Evolutionary conservation across 257 asterid genomes (phyloP).

Genomic region (Petrea volubilis): DNA sequence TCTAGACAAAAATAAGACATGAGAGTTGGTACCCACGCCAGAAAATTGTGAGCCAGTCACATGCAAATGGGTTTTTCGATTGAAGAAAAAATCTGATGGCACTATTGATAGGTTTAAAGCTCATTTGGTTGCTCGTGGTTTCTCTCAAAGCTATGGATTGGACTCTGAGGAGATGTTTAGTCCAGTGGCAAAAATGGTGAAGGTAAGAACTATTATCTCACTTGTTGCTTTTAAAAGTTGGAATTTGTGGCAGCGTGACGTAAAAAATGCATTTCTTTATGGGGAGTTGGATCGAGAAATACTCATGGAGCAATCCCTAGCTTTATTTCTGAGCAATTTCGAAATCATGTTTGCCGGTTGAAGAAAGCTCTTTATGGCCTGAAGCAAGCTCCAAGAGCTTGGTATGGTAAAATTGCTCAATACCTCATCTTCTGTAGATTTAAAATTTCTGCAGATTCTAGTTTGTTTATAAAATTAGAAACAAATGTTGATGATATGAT

Average conservation of each 20-base stretch:
- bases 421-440: too few species aligned
- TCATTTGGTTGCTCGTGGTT: too few species aligned
- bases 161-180: slow-evolving; percentile 31
- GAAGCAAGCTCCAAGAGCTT: slow-evolving; percentile 33
- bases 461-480: too few species aligned
- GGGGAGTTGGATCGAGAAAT: slow-evolving; percentile 25
- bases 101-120: too few species aligned
- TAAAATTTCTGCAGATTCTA: too few species aligned
- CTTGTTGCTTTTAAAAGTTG: slow-evolving; percentile 10
- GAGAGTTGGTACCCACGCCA: slow-evolving; percentile 24
- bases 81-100: slow-evolving; percentile 28
- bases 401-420: slow-evolving; percentile 36
- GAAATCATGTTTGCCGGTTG: slow-evolving; percentile 17
- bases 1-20: slow-evolving; percentile 17
- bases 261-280: slow-evolving; percentile 10
- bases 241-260: slow-evolving; percentile 6
- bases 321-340: slow-evolving; percentile 27
- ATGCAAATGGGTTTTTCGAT: slow-evolving; percentile 28
- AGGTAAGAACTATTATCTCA: slow-evolving; percentile 6
- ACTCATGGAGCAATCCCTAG: slow-evolving; percentile 31
- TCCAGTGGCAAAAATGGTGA: slow-evolving; percentile 20
- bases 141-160: too few species aligned
- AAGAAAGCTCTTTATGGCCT: slow-evolving; percentile 32
- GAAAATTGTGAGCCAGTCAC: slow-evolving; percentile 7
- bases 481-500: too few species aligned